These are phyloP conservation scores for Aspergillus luchuensis DNA, from an alignment of 2,329 filamentous ascomycete genomes.

Conservation along the genomic window DNA sequence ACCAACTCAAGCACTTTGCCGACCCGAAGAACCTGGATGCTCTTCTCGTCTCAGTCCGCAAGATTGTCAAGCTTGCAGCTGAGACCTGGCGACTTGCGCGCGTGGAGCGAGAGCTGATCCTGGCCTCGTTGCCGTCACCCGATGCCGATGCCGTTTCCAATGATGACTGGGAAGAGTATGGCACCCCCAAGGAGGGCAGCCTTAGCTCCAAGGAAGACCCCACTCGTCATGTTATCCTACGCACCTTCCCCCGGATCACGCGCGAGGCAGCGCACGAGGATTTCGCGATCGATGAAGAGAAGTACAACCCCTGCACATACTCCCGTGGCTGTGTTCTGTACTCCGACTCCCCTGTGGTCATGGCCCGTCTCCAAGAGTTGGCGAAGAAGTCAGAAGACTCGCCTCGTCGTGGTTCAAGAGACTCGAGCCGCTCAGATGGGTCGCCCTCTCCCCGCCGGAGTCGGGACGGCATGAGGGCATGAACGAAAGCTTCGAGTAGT, in stretches of 20 bases:
- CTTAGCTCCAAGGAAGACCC: conserved; percentile 21
- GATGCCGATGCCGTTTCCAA: conserved; percentile 38
- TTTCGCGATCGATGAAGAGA: conserved; percentile 50
- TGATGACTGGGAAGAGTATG: conserved; percentile 43
- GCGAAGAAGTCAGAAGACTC: conserved; percentile 30
- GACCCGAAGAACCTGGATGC: conserved; percentile 54
- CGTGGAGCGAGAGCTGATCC: conserved; percentile 58
- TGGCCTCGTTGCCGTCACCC: conserved; percentile 52
- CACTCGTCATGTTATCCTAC: conserved; percentile 50
- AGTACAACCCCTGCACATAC: conserved; percentile 49
- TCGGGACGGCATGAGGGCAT: not conserved
- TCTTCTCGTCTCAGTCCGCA: conserved; percentile 54
- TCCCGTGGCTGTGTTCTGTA: conserved; percentile 54
- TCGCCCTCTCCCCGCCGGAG: conserved; percentile 3
- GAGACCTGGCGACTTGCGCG: conserved; percentile 62
- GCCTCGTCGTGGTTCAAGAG: conserved; percentile 19
- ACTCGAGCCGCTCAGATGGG: conserved; percentile 16
- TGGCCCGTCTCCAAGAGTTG: conserved; percentile 45
- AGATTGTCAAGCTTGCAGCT: conserved; percentile 60
- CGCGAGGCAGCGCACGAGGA: conserved; percentile 55
- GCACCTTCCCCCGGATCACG: conserved; percentile 55
- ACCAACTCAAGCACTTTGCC: conserved; percentile 56
- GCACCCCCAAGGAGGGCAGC: conserved; percentile 23
- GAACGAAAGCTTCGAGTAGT: not conserved
- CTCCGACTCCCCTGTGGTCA: conserved; percentile 49